A percentile compares a stretch with the other conserved stretches of the same genome.
phyloP scores from a whole-genome alignment of 176 grass and related monocot genomes.

The sorghum (Sorghum bicolor) region DNA sequence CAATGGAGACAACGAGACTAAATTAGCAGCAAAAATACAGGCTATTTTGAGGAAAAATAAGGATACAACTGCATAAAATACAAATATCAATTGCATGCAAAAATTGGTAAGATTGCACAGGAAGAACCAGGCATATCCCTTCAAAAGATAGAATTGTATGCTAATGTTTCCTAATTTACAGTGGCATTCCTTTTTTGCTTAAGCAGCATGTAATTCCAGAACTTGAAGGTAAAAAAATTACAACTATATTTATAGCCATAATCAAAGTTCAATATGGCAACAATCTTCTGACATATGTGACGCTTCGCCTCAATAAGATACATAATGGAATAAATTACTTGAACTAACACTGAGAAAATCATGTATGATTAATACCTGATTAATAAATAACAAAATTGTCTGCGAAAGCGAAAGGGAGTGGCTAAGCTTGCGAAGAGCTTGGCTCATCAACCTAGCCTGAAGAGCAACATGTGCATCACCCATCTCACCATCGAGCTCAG shows the following conservation, averaged over 20 bases:
- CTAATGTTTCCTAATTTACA: slow-evolving; percentile 10
- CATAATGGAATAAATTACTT: not conserved
- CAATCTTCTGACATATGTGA: not conserved
- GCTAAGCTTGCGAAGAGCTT: slow-evolving; percentile 94
- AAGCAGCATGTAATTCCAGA: not conserved
- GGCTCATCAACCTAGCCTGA: slow-evolving; percentile 96
- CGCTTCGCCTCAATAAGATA: slow-evolving; percentile 3
- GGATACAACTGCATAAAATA: not conserved
- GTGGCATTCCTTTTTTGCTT: not conserved
- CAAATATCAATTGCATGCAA: not conserved
- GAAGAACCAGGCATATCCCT: not conserved
- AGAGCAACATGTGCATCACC: slow-evolving; percentile 94
- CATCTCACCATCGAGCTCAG: slow-evolving; percentile 97
- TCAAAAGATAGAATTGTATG: not conserved
- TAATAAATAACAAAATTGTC: slow-evolving; percentile 90
- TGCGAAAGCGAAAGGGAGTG: slow-evolving; percentile 84
- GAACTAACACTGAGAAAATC: not conserved
- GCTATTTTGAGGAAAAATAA: not conserved
- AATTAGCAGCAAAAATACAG: not conserved
- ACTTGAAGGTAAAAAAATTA: not conserved
- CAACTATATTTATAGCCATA: not conserved
- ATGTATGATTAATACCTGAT: slow-evolving; percentile 57
- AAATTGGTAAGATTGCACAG: not conserved
- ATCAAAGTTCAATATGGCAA: not conserved
- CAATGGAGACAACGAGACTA: not conserved